Base-by-base conservation (phyloP, 2,329 filamentous ascomycete species). In the Beauveria pseudobassiana region DNA sequence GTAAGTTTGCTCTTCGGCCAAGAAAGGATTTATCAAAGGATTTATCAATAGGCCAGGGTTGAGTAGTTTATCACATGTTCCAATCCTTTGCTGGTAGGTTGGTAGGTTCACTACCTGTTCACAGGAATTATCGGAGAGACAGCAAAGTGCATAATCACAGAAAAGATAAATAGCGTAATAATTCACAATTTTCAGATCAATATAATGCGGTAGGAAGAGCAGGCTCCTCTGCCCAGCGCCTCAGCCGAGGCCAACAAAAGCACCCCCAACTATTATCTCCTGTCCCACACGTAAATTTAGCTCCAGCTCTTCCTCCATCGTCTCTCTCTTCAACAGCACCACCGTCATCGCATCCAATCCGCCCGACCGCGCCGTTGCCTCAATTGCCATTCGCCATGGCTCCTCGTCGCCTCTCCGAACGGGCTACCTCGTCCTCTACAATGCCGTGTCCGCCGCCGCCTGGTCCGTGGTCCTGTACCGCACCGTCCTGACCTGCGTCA, bases 341-440 rank as follows among this genome's bases (percentile, higher is more conserved):
- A 49, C 5, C 28, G 22, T n/a, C 30, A 26, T 30, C 20, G 28
- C 30, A 43, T 40, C n/a, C 42, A 50, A 43, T n/a, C 22, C 6
- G 28, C 10, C 49, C 42, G 42, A 43, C 40, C 34, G 20, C 43
- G 18, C 5, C 14, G 30, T 34, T 34, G 10, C 46, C 43, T 14
- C 53, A 57, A 45, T 58, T 20, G 60, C 16, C 43, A 24, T 42
- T 14, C 20, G 49, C 57, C 50, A 72, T 70, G 66, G 67, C 67
- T 8, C 53, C 48, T 61, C 70, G 49, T 73, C 72, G 40, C 59
- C 66, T 20, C 61, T 80, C 64, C 87, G 85, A 73, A 82, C 78
- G 61, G 78, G 77, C 71, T 96, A 97, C 78, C 85, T 98, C 59
- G 82, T 93, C 70, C 78, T 87, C 68, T 99, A 98, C 83, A 98